Percentiles rank a stretch among this genome's conserved stretches.
These are phyloP conservation scores for Yamadazyma phyllophila DNA, from an alignment of 805 yeast genomes.

Conservation along the genomic window DNA sequence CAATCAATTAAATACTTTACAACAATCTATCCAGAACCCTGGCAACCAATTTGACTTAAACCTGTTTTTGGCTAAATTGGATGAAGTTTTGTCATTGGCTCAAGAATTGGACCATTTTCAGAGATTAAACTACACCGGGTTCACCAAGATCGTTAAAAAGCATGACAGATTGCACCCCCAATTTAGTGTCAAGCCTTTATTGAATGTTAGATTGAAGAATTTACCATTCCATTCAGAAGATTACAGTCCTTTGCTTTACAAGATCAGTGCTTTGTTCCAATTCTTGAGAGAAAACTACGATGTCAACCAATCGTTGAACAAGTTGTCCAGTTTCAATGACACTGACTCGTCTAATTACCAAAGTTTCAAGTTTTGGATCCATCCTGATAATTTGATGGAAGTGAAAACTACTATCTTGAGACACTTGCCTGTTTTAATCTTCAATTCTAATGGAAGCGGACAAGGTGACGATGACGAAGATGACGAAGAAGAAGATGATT, in stretches of 20 bases:
- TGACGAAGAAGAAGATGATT: constrained; percentile 54
- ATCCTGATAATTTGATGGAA: constrained; percentile 91
- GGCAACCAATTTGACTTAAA: constrained; percentile 50
- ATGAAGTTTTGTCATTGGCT: constrained; percentile 68
- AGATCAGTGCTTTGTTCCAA: constrained; percentile 77
- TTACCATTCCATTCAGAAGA: constrained; percentile 94
- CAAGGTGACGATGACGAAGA: constrained; percentile 33
- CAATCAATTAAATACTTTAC: constrained; percentile 61
- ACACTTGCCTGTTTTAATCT: constrained; percentile 88
- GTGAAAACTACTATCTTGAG: constrained; percentile 93
- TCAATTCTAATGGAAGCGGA: constrained; percentile 24
- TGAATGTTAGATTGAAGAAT: constrained; percentile 82
- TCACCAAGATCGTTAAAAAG: constrained; percentile 89
- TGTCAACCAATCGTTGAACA: constrained; percentile 46
- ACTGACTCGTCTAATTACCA: constrained; percentile 43
- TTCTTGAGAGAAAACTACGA: constrained; percentile 73
- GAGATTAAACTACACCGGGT: constrained; percentile 91
- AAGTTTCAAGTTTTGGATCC: constrained; percentile 91
- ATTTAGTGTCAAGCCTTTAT: constrained; percentile 85
- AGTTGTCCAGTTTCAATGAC: constrained; percentile 48
- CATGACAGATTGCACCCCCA: constrained; percentile 88
- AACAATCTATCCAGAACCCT: constrained; percentile 49
- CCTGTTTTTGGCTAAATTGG: constrained; percentile 65
- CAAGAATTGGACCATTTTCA: constrained; percentile 88
- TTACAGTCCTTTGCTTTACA: constrained; percentile 84